A percentile compares a stretch with the other conserved stretches of the same genome.
phyloP scores from a whole-genome alignment of 805 yeast species.

The Ogataea angusta region DNA sequence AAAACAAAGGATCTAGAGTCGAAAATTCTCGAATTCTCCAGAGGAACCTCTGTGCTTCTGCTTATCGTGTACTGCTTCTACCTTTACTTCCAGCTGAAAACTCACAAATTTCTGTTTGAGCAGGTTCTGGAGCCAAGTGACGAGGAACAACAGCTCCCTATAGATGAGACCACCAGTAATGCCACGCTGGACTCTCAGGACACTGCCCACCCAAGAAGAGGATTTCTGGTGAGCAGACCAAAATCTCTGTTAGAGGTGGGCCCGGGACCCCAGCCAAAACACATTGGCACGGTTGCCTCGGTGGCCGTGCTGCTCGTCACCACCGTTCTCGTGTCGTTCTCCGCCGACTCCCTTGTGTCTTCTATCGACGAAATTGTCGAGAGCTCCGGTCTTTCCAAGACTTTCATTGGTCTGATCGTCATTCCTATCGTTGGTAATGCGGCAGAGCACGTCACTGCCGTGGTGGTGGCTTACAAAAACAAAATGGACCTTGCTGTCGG shows the following conservation, averaged over 20 bases:
- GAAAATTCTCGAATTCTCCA: constrained; percentile 66
- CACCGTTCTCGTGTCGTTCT: constrained; percentile 78
- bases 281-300: constrained; percentile 53
- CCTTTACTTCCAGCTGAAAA: constrained; percentile 81
- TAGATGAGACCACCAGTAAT: neutral
- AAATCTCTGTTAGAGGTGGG: constrained; percentile 28
- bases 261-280: constrained; percentile 29
- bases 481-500: constrained; percentile 98
- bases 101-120: constrained; percentile 78
- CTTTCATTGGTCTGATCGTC: constrained; percentile 89
- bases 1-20: constrained; percentile 26
- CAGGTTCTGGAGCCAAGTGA: constrained; percentile 35
- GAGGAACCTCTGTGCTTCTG: constrained; percentile 82
- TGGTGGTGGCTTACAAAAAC: constrained; percentile 89
- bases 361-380: constrained; percentile 88
- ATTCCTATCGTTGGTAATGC: constrained; percentile 98
- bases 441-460: constrained; percentile 97
- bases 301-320: constrained; percentile 54
- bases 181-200: neutral
- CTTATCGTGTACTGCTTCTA: constrained; percentile 74
- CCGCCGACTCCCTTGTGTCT: constrained; percentile 93
- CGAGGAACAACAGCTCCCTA: constrained; percentile 9
- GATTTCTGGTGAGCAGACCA: constrained; percentile 29
- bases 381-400: constrained; percentile 82
- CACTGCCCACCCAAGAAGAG: constrained; percentile 21